Conservation (phyloP, 495 filamentous ascomycete genomes). For the Corynascus novoguineensis region DNA sequence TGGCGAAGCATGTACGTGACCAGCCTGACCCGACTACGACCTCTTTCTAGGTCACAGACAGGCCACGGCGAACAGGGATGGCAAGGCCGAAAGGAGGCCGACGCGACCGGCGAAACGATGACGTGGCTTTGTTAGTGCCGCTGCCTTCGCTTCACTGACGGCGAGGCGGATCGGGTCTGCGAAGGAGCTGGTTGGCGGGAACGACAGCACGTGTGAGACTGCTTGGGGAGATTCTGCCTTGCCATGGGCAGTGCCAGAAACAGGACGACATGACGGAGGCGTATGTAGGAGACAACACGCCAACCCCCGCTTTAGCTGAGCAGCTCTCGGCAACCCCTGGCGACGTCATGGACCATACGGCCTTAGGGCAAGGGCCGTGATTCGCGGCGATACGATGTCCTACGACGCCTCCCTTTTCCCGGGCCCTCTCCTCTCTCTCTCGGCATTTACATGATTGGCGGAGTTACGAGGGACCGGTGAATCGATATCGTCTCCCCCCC, state of each 20-base stretch:
- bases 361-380: too few species aligned
- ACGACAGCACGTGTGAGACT: background rate
- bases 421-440: slow-evolving; percentile 13
- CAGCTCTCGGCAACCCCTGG: slow-evolving; percentile 15
- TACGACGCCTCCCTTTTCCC: slow-evolving; percentile 10
- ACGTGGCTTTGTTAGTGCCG: slow-evolving; percentile 11
- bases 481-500: slow-evolving; percentile 13
- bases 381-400: slow-evolving; percentile 1
- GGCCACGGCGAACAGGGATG: too few species aligned
- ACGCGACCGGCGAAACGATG: background rate
- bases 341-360: slow-evolving; percentile 5
- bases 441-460: slow-evolving; percentile 16
- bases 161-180: slow-evolving; percentile 14
- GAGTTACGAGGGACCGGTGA: slow-evolving; percentile 16
- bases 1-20: slow-evolving; percentile 1
- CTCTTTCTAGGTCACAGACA: slow-evolving; percentile 10
- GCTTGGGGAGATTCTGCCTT: slow-evolving; percentile 1
- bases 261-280: too few species aligned
- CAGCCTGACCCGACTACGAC: slow-evolving; percentile 9
- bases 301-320: slow-evolving; percentile 6
- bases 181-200: slow-evolving; percentile 5
- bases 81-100: too few species aligned
- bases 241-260: too few species aligned
- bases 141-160: slow-evolving; percentile 13
- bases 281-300: slow-evolving; percentile 4